Conservation (phyloP, 2,329 filamentous ascomycete species). For the Balansia obtecta region DNA sequence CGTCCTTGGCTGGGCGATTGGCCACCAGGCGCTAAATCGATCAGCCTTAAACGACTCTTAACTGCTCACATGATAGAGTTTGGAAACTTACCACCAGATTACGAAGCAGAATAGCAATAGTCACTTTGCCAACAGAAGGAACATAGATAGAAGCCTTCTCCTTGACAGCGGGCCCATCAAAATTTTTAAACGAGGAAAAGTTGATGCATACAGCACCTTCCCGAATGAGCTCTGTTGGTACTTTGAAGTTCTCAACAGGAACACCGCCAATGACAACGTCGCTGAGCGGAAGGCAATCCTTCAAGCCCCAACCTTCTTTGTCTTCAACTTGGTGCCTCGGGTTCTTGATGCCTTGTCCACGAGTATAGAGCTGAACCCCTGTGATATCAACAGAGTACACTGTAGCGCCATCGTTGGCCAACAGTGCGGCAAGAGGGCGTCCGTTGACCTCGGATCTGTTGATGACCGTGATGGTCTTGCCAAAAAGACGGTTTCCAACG, state of each 20-base stretch:
- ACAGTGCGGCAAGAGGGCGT: constrained; percentile 75
- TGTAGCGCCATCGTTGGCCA: constrained; percentile 90
- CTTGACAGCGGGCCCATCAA: constrained; percentile 72
- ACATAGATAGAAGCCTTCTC: constrained; percentile 96
- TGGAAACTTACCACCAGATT: constrained; percentile 64
- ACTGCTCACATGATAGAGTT: background rate
- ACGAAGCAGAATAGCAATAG: constrained; percentile 78
- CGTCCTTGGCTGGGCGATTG: constrained; percentile 31
- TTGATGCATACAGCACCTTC: constrained; percentile 98
- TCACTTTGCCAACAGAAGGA: constrained; percentile 94
- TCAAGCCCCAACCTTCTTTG: constrained; percentile 64
- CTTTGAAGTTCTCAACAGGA: constrained; percentile 77
- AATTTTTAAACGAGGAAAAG: constrained; percentile 93
- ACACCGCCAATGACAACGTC: constrained; percentile 95
- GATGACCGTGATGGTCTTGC: constrained; percentile 89
- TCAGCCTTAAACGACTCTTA: constrained; percentile 12
- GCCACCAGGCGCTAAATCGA: constrained; percentile 35
- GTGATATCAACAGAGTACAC: constrained; percentile 93
- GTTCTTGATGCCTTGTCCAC: constrained; percentile 77
- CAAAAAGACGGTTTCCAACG: constrained; percentile 84
- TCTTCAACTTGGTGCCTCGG: constrained; percentile 77
- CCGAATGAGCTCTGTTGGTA: constrained; percentile 68
- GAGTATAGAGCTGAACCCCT: constrained; percentile 82
- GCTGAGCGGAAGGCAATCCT: constrained; percentile 73
- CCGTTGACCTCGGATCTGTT: constrained; percentile 96